Evolutionary conservation across 148 eudicot genomes (phyloP), one percentile per base, ranked within the genome.

Genomic region (Rhododendron molle): DNA sequence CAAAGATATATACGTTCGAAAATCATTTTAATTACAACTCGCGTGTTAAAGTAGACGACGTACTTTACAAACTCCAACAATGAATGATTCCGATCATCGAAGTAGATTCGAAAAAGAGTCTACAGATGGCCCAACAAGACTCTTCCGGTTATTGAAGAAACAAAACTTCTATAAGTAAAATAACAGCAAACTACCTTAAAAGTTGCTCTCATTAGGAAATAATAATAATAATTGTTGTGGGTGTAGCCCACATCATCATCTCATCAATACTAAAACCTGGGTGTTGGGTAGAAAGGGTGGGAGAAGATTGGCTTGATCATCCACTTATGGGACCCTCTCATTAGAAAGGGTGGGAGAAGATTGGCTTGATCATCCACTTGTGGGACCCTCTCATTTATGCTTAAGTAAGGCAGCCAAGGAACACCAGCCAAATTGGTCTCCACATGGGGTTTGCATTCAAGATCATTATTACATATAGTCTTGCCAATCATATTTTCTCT

Each of bases 371-470:
- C 74, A 69, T 65, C 83, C 40, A 87, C 15, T 85, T 69, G 85
- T 87, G 76, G 87, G 86, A 86, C 38, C 72, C 83, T 81, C 8
- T 87, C 85, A 72, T 81, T 84, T 84, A 74, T 76, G 89, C 80
- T 40, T 79, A 79, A 36, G 81, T 52, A 78, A 56, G 83, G 67
- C 74, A 86, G 89, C 91, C 86, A 91, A 89, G 91, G 88, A 91
- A 91, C 89, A 88, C 90, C 88, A 85, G 84, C 89, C 87, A 82
- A 78, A 88, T 81, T 92, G 94, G 90, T 89, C 87, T 89, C 92
- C 94, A 93, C 94, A 90, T 93, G 94, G 93, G 91, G 83, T 23
- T 60, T 65, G 87, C 83, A 58, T 81, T 83, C 43, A 69, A 87
- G 67, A 44, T 80, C 83, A 65, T 7, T 62, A 40, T 38, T 32